Base-by-base conservation (phyloP, 495 filamentous ascomycete species). In the Xylaria scruposa region DNA sequence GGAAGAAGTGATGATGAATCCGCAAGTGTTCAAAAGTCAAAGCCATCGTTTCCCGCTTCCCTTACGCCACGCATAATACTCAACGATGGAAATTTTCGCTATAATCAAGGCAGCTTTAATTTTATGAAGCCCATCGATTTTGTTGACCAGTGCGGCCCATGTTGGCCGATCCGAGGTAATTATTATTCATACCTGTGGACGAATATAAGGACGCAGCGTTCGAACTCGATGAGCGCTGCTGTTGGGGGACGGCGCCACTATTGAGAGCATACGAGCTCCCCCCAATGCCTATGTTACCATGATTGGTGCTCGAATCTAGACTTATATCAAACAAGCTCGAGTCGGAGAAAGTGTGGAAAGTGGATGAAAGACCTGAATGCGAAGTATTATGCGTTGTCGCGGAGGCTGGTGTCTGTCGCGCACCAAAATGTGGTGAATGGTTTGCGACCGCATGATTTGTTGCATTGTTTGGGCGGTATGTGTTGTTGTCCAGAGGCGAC, bases 311-410 rank as follows among this genome's bases (percentile, higher is more conserved):
- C 2, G 80, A 75, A 60, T 85, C 83, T 40, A 85, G 65, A 67
- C 72, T 74, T 38, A 83, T 74, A 67, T 84, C 83, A 36, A 85
- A 80, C 47, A 85, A 70, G 42, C 40, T 62, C 66, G 83, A 81
- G 64, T 84, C 82, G 9, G 77, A 72, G 64, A 77, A 76, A 0
- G 72, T 65, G 4, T 76, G 33, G 24, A 77, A 78, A 5, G 70
- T 60, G 3, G 76, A 73, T 13, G 78, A 71, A 72, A 78, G 75
- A 12, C 70, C 66, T 40, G 76, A 54, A 61, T 79, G 78, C 3
- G 76, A 75, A 21, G 76, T 78, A 53, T 73, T 73, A 31, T 79
- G 78, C 24, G 74, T 73, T 36, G 78, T 75, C 10, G 61, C 51
- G 8, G 68, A 38, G 19, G 76, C 70, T 10, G 78, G 73, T 15